Evolutionary conservation across 805 yeast genomes (phyloP).

Genomic region (Saccharomyces mikatae): DNA sequence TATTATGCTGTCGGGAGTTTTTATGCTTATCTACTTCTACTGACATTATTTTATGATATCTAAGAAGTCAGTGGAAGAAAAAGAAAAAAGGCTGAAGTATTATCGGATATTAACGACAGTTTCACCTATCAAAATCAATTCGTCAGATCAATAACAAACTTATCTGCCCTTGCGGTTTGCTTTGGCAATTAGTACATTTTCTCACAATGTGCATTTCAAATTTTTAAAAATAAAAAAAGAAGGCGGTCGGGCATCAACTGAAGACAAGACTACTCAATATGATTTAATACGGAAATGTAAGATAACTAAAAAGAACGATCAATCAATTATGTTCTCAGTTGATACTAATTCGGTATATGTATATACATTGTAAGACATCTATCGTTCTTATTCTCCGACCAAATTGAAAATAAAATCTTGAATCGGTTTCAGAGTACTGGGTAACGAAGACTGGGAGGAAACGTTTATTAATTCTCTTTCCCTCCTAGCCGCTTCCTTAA

Average conservation of each 20-base stretch:
- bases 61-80: neutral
- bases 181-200: neutral
- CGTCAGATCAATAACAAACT: neutral
- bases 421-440: conserved; percentile 20
- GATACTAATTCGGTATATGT: neutral
- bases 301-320: neutral
- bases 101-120: neutral
- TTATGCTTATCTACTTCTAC: neutral
- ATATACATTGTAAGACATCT: neutral
- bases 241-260: neutral
- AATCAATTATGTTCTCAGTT: neutral
- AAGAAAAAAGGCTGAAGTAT: neutral
- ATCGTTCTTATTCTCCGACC: conserved; percentile 27
- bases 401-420: conserved; percentile 27
- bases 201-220: neutral
- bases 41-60: neutral
- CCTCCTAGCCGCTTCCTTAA: conserved; percentile 33
- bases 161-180: neutral
- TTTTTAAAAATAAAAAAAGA: neutral
- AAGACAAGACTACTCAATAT: neutral
- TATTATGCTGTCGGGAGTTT: neutral
- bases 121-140: neutral
- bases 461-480: neutral
- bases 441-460: conserved; percentile 4
- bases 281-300: neutral